A percentile compares a stretch with the other conserved stretches of the same genome.
phyloP scores from a whole-genome alignment of 768 basidiomycete genomes.

The button mushroom (Agaricus bisporus) region DNA sequence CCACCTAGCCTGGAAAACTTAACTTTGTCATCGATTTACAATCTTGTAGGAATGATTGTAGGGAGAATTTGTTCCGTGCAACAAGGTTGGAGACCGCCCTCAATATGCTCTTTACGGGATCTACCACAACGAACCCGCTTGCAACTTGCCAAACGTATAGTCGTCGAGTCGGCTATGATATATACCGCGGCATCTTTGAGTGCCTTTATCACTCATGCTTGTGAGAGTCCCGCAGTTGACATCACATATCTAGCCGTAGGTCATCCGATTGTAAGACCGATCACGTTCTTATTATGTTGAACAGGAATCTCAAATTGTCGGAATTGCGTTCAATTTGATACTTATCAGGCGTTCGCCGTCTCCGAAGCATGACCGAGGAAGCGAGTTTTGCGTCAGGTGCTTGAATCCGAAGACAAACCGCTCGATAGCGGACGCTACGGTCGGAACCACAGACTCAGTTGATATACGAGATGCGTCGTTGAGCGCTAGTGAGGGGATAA shows the following conservation, averaged over 20 bases:
- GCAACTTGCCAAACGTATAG: constrained; percentile 6
- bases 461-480: too few relatives aligned
- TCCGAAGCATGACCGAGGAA: neutral
- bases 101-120: constrained; percentile 4
- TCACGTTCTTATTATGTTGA: neutral
- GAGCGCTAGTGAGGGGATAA: too few relatives aligned
- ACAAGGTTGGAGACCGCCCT: neutral
- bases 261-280: neutral
- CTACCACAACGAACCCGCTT: constrained; percentile 3
- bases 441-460: too few relatives aligned
- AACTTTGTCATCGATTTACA: too few relatives aligned
- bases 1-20: neutral
- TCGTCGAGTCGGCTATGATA: constrained; percentile 16
- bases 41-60: constrained; percentile 11
- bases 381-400: too few relatives aligned
- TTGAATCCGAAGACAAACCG: too few relatives aligned
- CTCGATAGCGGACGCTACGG: too few relatives aligned
- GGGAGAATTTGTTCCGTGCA: constrained; percentile 11
- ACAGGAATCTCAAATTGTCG: constrained; percentile 14
- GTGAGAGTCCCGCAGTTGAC: constrained; percentile 7
- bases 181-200: constrained; percentile 12
- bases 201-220: constrained; percentile 12
- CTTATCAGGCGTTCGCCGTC: constrained; percentile 1
- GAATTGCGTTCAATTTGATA: constrained; percentile 19
- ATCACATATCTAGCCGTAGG: constrained; percentile 15